phyloP scores from a whole-genome alignment of 2,329 filamentous ascomycete species.

The Zalaria sp. region DNA sequence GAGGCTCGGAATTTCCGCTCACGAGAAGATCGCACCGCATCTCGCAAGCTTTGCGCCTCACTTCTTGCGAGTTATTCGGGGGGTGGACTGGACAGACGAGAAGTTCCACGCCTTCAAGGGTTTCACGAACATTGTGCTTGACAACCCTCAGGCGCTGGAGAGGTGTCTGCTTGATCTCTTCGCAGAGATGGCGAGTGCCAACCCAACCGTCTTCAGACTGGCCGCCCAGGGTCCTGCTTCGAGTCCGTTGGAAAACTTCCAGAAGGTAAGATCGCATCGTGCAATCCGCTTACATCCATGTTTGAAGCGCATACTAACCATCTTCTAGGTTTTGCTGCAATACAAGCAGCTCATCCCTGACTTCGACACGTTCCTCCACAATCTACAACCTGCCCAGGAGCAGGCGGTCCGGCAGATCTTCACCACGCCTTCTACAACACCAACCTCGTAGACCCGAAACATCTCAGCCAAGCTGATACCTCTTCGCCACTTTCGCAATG shows the following conservation, averaged over 20 bases:
- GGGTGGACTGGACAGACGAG: conserved; percentile 79
- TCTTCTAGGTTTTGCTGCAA: conserved; percentile 27
- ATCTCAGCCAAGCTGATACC: too few species aligned
- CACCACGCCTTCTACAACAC: background rate
- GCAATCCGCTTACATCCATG: too few species aligned
- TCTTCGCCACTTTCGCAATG: too few species aligned
- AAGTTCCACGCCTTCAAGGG: conserved; percentile 89
- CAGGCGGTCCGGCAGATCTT: conserved; percentile 27
- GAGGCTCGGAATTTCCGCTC: conserved; percentile 67
- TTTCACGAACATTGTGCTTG: conserved; percentile 70
- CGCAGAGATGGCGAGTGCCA: conserved; percentile 59
- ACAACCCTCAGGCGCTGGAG: conserved; percentile 88
- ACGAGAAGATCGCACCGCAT: conserved; percentile 62
- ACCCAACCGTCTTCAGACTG: conserved; percentile 42
- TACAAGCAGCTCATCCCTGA: conserved; percentile 42
- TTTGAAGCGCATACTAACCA: too few species aligned
- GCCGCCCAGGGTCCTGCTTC: conserved; percentile 8
- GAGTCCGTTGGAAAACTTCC: conserved; percentile 55
- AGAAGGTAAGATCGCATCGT: conserved; percentile 44
- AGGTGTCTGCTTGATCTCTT: conserved; percentile 73
- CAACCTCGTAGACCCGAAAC: too few species aligned
- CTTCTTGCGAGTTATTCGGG: conserved; percentile 69
- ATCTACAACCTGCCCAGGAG: conserved; percentile 29
- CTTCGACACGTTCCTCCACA: conserved; percentile 36
- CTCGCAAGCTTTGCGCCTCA: conserved; percentile 67